Base-by-base conservation (phyloP, 768 basidiomycete genomes). In the Lactarius hengduanensis region DNA sequence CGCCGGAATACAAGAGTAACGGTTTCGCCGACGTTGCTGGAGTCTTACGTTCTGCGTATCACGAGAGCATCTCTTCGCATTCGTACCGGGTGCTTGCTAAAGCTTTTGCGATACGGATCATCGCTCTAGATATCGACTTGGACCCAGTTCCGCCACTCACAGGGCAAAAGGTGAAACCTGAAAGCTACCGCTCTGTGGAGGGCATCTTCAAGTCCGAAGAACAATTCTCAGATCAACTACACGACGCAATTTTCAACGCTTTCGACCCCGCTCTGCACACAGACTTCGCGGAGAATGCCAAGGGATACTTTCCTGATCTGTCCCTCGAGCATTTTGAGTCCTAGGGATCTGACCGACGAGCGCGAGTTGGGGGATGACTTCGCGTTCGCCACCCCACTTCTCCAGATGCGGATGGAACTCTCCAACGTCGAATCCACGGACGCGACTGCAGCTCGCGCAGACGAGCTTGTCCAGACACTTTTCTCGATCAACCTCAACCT, bases 401-500 rank as follows among this genome's bases (percentile, higher is more conserved):
- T 91, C 32, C 83, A 84, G 56, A 79, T 80, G n/a, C 83, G 90
- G 20, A 77, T 92, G 56, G 82, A 82, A 38, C 84, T 83, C 0
- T 87, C 82, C 72, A 74, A 75, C 9, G 61, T 66, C 50, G 59
- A 70, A 32, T 61, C 71, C 40, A 76, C 74, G 9, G 76, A 78
- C 15, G 79, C 83, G 41, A 80, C 81, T 70, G 74, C 78, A 0
- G 79, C 81, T 6, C 78, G 76, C 13, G 76, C 79, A 0, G 82
- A 85, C 13, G 77, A 77, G 5, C 77, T 86, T 16, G 84, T 90
- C 69, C 84, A 82, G 58, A 81, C 83, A 40, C 77, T 94, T 3
- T 79, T 84, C 57, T 86, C 88, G 1, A 86, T 96, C 74, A 97
- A 97, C 75, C 82, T 94, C 70, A 95, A 96, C 73, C 82, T 95